These are phyloP conservation scores for Karstenula rhodostoma DNA, from an alignment of 2,329 filamentous ascomycete genomes.

Conservation along the genomic window DNA sequence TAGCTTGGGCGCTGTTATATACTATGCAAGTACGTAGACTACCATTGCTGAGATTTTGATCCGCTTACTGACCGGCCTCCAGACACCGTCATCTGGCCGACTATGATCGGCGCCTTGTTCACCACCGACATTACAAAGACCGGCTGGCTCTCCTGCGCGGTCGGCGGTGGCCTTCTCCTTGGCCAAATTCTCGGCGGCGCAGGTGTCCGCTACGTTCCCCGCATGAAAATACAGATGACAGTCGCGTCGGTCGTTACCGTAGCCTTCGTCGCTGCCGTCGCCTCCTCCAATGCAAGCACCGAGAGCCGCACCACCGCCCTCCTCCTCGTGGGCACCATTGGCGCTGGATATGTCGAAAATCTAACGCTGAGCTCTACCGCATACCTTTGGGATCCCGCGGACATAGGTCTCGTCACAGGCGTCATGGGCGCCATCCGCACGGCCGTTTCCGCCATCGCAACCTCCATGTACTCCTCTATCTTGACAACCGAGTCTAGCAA, in stretches of 20 bases:
- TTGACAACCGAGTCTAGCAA: conserved; percentile 31
- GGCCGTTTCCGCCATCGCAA: conserved; percentile 37
- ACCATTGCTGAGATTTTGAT: conserved; percentile 23
- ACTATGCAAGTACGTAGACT: conserved; percentile 24
- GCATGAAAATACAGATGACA: conserved; percentile 33
- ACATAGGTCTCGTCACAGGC: conserved; percentile 57
- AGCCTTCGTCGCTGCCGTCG: conserved; percentile 30
- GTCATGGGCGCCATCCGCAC: conserved; percentile 56
- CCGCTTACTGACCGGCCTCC: conserved; percentile 22
- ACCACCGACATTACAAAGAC: conserved; percentile 31
- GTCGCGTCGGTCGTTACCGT: conserved; percentile 26
- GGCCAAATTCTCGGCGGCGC: conserved; percentile 40
- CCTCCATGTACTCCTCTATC: conserved; percentile 37
- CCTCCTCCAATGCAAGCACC: conserved; percentile 18
- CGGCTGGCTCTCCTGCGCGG: conserved; percentile 40
- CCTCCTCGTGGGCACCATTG: conserved; percentile 27
- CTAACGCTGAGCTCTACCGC: conserved; percentile 53
- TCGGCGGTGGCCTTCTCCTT: conserved; percentile 38
- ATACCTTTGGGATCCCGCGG: conserved; percentile 57
- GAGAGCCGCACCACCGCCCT: conserved; percentile 28
- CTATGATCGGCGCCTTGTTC: conserved; percentile 36
- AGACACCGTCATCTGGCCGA: conserved; percentile 42
- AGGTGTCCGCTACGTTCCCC: conserved; percentile 32
- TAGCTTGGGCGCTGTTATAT: conserved; percentile 4
- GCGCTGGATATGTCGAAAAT: conserved; percentile 33